Conservation (phyloP, 768 basidiomycete species). For the Rhizopogon rudus region DNA sequence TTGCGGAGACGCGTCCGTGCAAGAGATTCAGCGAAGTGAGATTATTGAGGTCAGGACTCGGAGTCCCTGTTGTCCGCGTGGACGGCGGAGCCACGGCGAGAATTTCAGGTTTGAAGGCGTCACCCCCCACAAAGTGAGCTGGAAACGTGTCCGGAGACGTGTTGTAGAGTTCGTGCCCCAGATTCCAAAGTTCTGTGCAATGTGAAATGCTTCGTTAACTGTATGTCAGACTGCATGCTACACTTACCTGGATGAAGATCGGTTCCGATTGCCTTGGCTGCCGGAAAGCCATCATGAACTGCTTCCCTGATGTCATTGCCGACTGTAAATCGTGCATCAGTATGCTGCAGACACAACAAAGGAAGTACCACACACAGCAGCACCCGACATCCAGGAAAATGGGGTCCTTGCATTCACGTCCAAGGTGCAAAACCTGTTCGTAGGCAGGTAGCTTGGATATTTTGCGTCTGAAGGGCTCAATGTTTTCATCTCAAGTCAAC, state of each 20-base stretch:
- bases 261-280: constrained; percentile 25
- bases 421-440: constrained; percentile 23
- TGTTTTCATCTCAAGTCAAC: not conserved
- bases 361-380: constrained; percentile 24
- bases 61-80: constrained; percentile 11
- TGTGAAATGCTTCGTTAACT: not conserved
- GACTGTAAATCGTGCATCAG: constrained; percentile 14
- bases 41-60: constrained; percentile 19
- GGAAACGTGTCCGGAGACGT: constrained; percentile 47
- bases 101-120: constrained; percentile 41
- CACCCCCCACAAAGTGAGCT: constrained; percentile 46
- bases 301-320: constrained; percentile 33
- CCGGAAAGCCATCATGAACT: constrained; percentile 33
- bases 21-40: constrained; percentile 39
- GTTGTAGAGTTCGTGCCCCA: constrained; percentile 55
- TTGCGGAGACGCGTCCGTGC: constrained; percentile 39
- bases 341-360: not conserved
- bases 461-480: not conserved
- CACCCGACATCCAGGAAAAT: constrained; percentile 38
- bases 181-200: constrained; percentile 49
- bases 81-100: constrained; percentile 30
- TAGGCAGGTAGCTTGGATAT: constrained; percentile 1
- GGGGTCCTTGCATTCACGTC: constrained; percentile 23
- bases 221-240: not conserved
- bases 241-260: constrained; percentile 29